These are phyloP conservation scores for Saitozyma sp. DNA, from an alignment of 768 basidiomycete genomes.

Conservation along the genomic window DNA sequence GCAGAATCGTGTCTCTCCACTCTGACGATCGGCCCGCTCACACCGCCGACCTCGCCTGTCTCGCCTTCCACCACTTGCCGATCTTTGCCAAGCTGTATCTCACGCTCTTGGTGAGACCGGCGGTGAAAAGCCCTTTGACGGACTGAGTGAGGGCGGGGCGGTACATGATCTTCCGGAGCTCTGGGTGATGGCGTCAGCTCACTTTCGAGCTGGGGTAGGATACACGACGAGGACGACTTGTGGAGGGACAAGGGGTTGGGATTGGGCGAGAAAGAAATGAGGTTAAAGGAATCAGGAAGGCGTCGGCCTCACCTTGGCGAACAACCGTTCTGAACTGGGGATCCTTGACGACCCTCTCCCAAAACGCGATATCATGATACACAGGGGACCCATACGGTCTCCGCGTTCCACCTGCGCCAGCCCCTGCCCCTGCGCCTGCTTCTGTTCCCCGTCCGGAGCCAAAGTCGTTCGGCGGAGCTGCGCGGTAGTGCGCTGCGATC, in stretches of 20 bases:
- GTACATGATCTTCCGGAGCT: slow-evolving; percentile 74
- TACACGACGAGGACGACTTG: background rate
- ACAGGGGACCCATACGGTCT: too few species aligned
- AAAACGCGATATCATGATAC: too few species aligned
- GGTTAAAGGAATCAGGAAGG: background rate
- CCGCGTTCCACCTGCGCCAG: too few species aligned
- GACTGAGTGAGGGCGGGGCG: slow-evolving; percentile 81
- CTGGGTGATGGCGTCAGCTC: slow-evolving; percentile 53
- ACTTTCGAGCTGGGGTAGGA: background rate
- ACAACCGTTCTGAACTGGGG: slow-evolving; percentile 8
- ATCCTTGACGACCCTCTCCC: slow-evolving; percentile 12
- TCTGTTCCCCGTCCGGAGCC: too few species aligned
- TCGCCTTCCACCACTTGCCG: slow-evolving; percentile 73
- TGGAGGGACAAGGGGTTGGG: background rate
- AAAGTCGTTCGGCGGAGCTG: too few species aligned
- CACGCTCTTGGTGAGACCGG: slow-evolving; percentile 74
- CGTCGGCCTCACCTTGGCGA: slow-evolving; percentile 2
- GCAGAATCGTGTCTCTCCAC: too few species aligned
- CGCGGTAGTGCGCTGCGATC: too few species aligned
- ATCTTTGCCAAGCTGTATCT: slow-evolving; percentile 76
- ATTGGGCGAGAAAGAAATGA: slow-evolving; percentile 21
- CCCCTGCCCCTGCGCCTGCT: too few species aligned
- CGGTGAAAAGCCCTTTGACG: slow-evolving; percentile 79
- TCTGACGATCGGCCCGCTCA: too few species aligned
- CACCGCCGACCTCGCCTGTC: slow-evolving; percentile 1